Evolutionary conservation across 2,329 filamentous ascomycete species (phyloP).

Genomic region (Lachnellula subtilissima): DNA sequence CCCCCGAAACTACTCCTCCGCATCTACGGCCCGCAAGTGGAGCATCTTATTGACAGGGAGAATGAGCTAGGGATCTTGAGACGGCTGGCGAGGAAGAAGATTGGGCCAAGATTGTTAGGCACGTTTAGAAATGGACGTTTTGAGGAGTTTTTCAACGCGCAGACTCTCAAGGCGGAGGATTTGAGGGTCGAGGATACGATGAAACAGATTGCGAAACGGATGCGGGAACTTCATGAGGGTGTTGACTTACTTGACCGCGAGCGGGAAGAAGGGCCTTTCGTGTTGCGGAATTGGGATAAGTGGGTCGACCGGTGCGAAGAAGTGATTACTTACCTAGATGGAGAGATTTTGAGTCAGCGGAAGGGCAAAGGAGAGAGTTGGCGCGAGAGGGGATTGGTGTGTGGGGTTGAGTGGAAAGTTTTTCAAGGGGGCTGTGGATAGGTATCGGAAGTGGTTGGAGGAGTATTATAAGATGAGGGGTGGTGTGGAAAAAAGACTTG

Average conservation of each 20-base stretch:
- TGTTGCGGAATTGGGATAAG: conserved; percentile 87
- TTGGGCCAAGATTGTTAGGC: conserved; percentile 84
- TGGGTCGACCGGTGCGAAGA: conserved; percentile 54
- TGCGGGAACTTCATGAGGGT: conserved; percentile 92
- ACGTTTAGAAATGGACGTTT: conserved; percentile 95
- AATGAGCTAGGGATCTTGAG: conserved; percentile 82
- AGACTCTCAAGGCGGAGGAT: conserved; percentile 70
- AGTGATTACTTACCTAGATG: conserved; percentile 48
- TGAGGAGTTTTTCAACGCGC: conserved; percentile 87
- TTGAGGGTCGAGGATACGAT: conserved; percentile 78
- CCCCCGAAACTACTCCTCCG: conserved; percentile 72
- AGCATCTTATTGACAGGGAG: conserved; percentile 91
- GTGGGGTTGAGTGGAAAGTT: conserved; percentile 74
- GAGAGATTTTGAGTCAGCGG: conserved; percentile 45
- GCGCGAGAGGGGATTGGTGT: conserved; percentile 70
- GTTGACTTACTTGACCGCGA: conserved; percentile 81
- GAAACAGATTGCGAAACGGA: conserved; percentile 91
- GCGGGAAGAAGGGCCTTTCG: conserved; percentile 69
- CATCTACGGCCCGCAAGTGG: conserved; percentile 91
- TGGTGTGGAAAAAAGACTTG: conserved; percentile 66
- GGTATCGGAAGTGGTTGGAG: conserved; percentile 71
- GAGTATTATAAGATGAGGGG: conserved; percentile 63
- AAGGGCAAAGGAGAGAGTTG: conserved; percentile 45
- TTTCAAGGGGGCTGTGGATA: conserved; percentile 70
- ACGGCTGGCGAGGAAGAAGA: conserved; percentile 83